A percentile compares a stretch with the other conserved stretches of the same genome.
These are phyloP conservation scores for Narthecium ossifragum DNA, from an alignment of 106 monocot genomes.

Conservation along the genomic window DNA sequence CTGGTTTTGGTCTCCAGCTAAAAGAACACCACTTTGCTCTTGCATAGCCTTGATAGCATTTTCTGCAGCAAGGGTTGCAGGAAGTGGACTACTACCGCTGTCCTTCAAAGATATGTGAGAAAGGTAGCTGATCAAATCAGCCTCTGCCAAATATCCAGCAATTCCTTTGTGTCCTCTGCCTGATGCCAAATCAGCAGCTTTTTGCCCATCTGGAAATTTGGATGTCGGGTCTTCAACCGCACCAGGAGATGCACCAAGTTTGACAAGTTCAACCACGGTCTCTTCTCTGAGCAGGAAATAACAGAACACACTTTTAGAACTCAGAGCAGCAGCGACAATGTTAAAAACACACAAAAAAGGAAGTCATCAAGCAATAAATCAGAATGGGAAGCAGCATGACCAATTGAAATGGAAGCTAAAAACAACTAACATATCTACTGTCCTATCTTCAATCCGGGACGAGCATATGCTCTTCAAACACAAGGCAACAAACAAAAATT, in stretches of 20 bases:
- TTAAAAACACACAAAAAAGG: not conserved
- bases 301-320: not conserved
- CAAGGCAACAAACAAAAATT: too few relatives aligned
- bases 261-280: slow-evolving; percentile 41
- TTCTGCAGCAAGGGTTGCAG: slow-evolving; percentile 33
- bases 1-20: slow-evolving; percentile 9
- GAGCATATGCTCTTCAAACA: too few relatives aligned
- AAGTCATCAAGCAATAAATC: not conserved
- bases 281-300: slow-evolving; percentile 53
- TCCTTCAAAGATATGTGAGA: slow-evolving; percentile 23
- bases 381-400: not conserved
- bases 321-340: not conserved
- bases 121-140: slow-evolving; percentile 52
- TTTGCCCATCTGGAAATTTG: slow-evolving; percentile 45
- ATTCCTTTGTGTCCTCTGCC: slow-evolving; percentile 67
- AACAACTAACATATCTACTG: too few relatives aligned
- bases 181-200: slow-evolving; percentile 79
- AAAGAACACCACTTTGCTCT: not conserved
- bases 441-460: too few relatives aligned
- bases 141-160: slow-evolving; percentile 74
- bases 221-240: slow-evolving; percentile 65
- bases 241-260: slow-evolving; percentile 54
- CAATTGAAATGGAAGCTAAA: not conserved
- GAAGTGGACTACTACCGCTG: slow-evolving; percentile 15
- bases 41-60: slow-evolving; percentile 13